Conservation (phyloP, 495 filamentous ascomycete species). For the Penicillium goetzii region DNA sequence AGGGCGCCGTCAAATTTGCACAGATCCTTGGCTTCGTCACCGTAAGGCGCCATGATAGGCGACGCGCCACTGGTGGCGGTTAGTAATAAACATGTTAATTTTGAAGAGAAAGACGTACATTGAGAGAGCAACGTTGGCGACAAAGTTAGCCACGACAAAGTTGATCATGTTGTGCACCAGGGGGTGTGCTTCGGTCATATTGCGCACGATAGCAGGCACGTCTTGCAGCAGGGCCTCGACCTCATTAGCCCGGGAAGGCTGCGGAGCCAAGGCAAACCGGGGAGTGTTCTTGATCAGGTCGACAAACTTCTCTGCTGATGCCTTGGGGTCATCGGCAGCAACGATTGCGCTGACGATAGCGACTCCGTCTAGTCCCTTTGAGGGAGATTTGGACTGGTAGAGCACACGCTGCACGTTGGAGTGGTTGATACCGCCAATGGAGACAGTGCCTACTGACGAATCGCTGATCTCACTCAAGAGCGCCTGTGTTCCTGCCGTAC, state of each 20-base stretch:
- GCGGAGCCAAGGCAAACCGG: conserved; percentile 43
- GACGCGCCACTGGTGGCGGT: conserved; percentile 64
- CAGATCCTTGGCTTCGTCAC: conserved; percentile 80
- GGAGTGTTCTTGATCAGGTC: conserved; percentile 54
- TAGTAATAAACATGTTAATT: conserved; percentile 8
- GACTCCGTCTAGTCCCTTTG: conserved; percentile 71
- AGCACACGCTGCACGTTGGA: conserved; percentile 75
- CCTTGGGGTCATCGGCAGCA: conserved; percentile 64
- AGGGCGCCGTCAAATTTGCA: conserved; percentile 66
- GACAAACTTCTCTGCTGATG: conserved; percentile 59
- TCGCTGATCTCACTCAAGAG: conserved; percentile 64
- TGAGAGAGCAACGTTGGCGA: conserved; percentile 83
- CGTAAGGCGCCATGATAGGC: conserved; percentile 92
- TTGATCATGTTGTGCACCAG: conserved; percentile 98
- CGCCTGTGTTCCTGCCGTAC: conserved; percentile 71
- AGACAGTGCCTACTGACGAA: conserved; percentile 62
- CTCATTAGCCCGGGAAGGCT: conserved; percentile 31
- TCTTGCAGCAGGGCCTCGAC: conserved; percentile 44
- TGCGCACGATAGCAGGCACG: conserved; percentile 60
- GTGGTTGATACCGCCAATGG: conserved; percentile 87
- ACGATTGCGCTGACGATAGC: conserved; percentile 92
- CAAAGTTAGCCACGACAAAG: conserved; percentile 88
- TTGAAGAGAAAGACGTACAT: conserved; percentile 47
- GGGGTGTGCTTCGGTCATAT: conserved; percentile 64
- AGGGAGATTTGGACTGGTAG: conserved; percentile 58